Conservation (phyloP, 495 filamentous ascomycete species). For the Friedmanniomyces simplex region DNA sequence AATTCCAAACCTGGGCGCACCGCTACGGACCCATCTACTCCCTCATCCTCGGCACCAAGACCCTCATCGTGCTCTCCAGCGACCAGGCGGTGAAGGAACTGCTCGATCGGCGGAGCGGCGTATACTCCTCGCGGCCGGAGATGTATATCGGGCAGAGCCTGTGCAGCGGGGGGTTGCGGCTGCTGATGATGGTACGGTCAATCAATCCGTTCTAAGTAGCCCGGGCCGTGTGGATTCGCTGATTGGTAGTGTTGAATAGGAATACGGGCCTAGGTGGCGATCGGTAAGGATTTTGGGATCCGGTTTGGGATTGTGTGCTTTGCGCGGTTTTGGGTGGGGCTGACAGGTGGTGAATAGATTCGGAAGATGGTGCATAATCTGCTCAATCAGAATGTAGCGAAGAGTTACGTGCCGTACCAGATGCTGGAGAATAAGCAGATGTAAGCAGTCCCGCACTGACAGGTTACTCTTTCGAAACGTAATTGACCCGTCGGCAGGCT, state of each 20-base stretch:
- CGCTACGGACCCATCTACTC: slow-evolving; percentile 28
- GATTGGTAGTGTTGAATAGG: slow-evolving; percentile 23
- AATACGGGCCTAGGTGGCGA: slow-evolving; percentile 33
- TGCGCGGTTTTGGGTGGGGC: background rate
- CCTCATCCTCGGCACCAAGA: slow-evolving; percentile 34
- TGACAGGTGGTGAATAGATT: slow-evolving; percentile 10
- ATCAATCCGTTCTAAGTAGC: too few relatives aligned
- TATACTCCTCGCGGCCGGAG: slow-evolving; percentile 37
- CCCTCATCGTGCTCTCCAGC: slow-evolving; percentile 34
- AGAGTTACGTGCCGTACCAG: slow-evolving; percentile 41
- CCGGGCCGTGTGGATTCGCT: too few relatives aligned
- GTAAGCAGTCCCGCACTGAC: too few relatives aligned
- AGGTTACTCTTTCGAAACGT: too few relatives aligned
- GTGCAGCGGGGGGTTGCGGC: slow-evolving; percentile 33
- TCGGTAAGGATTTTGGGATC: slow-evolving; percentile 23
- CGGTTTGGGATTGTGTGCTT: too few relatives aligned
- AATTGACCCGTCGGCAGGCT: too few relatives aligned
- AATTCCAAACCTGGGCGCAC: slow-evolving; percentile 38
- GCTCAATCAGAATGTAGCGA: slow-evolving; percentile 33
- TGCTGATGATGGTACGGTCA: slow-evolving; percentile 37
- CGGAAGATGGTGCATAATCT: slow-evolving; percentile 38
- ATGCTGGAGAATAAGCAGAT: slow-evolving; percentile 42
- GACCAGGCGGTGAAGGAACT: slow-evolving; percentile 33
- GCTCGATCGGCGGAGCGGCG: slow-evolving; percentile 35
- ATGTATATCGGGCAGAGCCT: slow-evolving; percentile 36